Evolutionary conservation across 805 yeast genomes (phyloP), one percentile per base, ranked within the genome.

Genomic region (Limtongia smithiae): DNA sequence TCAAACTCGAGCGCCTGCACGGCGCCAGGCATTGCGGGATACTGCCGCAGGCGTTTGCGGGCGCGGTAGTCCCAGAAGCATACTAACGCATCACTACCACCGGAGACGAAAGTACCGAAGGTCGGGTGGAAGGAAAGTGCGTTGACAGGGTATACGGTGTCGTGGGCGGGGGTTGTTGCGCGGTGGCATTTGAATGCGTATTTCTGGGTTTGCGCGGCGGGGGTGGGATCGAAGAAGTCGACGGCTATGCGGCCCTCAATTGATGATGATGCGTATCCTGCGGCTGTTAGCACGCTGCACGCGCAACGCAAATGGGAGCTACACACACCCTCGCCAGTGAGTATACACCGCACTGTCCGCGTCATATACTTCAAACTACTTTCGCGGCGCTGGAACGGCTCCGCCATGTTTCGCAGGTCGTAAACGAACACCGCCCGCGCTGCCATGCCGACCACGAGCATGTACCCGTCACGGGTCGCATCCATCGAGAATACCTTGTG

Each of bases 121-220:
- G 44, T 42, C 0, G 71, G 68, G 44, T 74, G 71, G 51, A 77
- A 75, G 4, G 68, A 69, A 2, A 79, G 59, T 2, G 75, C 68
- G 44, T 79, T 78, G 6, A 79, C 79, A 1, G 82, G 80, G 41
- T 68, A 71, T 11, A 77, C 82, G 32, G 75, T 65, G 50, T 80
- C 85, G 7, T 70, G 68, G 38, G 14, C 20, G 22, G 22, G 14
- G 17, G 70, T 57, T 44, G 72, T 70, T 38, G 71, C 65, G 28
- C 95, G 68, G 65, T 88, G 96, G 53, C 95, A 83, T 60, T 87
- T 80, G 71, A 88, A 88, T 0, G 95, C 91, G 64, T 82, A 89
- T 47, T 79, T 76, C 48, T 71, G 67, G 1, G 65, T 57, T 44
- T 68, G 75, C 3, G 62, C 61, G 37, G 68, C 67, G 1, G 73